Percentiles rank a stretch among this genome's conserved stretches.
phyloP scores from a whole-genome alignment of 2,329 filamentous ascomycete species.

The Coniochaeta sp. region DNA sequence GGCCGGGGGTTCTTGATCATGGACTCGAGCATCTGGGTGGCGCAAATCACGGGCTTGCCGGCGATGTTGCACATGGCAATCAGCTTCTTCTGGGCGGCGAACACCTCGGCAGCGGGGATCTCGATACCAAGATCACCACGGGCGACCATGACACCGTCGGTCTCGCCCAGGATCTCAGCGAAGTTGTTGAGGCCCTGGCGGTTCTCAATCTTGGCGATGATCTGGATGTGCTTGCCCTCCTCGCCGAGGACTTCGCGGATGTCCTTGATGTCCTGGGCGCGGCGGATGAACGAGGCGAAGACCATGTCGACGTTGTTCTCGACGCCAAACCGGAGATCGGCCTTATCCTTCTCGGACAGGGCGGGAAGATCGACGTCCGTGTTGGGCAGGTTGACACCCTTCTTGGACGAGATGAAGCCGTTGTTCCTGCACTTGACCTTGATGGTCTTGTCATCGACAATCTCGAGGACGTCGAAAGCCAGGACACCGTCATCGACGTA shows the following conservation, averaged over 20 bases:
- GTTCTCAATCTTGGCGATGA: conserved; percentile 99
- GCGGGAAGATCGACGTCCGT: conserved; percentile 97
- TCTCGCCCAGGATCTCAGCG: conserved; percentile 89
- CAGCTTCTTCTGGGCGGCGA: conserved; percentile 99
- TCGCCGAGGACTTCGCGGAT: conserved; percentile 89
- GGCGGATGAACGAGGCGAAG: conserved; percentile 94
- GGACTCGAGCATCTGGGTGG: conserved; percentile 98
- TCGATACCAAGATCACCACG: conserved; percentile 98
- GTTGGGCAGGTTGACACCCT: conserved; percentile 98
- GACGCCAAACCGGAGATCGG: conserved; percentile 88
- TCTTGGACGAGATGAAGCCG: conserved; percentile 96
- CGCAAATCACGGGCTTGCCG: conserved; percentile 97
- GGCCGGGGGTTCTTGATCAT: conserved; percentile 99
- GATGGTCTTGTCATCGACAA: conserved; percentile 84
- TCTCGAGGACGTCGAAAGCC: conserved; percentile 85
- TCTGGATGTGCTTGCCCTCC: conserved; percentile 93
- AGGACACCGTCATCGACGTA: conserved; percentile 98
- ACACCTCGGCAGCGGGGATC: conserved; percentile 96
- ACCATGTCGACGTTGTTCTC: conserved; percentile 99
- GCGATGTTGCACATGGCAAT: conserved; percentile 99
- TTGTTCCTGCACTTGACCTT: conserved; percentile 89
- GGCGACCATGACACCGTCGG: conserved; percentile 99
- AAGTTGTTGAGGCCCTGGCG: conserved; percentile 99
- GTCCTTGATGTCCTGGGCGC: conserved; percentile 83
- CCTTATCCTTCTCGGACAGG: conserved; percentile 96